Conservation (phyloP, 177 flowering plant species). For the Vitis hybrid region DNA sequence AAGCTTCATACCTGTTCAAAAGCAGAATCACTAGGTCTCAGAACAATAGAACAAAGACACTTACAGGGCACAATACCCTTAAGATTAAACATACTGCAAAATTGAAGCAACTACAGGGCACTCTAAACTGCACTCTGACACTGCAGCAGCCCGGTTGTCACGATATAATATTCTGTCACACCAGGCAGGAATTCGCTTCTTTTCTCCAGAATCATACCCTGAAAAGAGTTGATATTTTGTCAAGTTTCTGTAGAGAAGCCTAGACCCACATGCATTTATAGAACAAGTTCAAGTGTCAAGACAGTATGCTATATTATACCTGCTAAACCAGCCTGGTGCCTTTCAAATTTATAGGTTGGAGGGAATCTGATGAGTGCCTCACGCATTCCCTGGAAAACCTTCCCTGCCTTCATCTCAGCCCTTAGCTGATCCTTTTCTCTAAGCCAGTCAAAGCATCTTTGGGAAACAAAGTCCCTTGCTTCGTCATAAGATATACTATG, state of each 20-base stretch:
- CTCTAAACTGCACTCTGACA: conserved; percentile 63
- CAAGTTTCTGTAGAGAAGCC: not conserved
- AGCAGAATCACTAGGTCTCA: not conserved
- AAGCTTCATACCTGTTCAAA: conserved; percentile 81
- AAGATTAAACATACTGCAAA: conserved; percentile 48
- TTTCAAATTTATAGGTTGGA: conserved; percentile 97
- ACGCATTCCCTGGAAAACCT: conserved; percentile 97
- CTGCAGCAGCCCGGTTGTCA: conserved; percentile 54
- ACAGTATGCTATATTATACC: conserved; percentile 38
- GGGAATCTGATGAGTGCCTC: conserved; percentile 91
- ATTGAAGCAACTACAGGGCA: conserved; percentile 82
- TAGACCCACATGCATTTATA: too few relatives aligned
- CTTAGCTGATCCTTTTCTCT: conserved; percentile 98
- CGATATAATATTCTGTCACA: conserved; percentile 92
- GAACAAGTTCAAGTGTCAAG: not conserved
- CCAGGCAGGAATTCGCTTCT: conserved; percentile 99
- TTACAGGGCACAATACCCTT: not conserved
- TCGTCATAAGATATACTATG: conserved; percentile 95
- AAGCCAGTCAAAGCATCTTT: conserved; percentile 97
- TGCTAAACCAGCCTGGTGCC: conserved; percentile 76
- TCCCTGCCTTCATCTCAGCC: conserved; percentile 94
- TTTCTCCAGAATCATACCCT: conserved; percentile 99
- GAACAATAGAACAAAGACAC: not conserved
- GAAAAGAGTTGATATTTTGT: conserved; percentile 10
- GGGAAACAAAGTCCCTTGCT: conserved; percentile 95